Evolutionary conservation across 495 filamentous ascomycete species (phyloP).

Genomic region (Penicillium atrosanguineum): DNA sequence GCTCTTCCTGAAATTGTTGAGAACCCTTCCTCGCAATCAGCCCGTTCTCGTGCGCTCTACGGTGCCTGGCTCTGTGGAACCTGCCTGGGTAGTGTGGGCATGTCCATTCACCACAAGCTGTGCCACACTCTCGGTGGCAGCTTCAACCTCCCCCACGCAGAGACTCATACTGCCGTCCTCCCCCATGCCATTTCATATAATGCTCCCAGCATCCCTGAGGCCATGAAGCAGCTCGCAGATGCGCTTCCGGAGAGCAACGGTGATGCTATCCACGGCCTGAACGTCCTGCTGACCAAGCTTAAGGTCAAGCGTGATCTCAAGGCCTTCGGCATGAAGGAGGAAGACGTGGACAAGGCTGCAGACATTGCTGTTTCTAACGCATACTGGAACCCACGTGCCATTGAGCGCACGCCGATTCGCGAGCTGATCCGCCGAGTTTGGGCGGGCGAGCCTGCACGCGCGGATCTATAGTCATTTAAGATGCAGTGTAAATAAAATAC

Average conservation of each 20-base stretch:
- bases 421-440: slow-evolving; percentile 66
- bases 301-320: slow-evolving; percentile 57
- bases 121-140: slow-evolving; percentile 67
- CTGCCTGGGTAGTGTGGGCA: slow-evolving; percentile 63
- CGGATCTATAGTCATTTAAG: slow-evolving; percentile 47
- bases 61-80: slow-evolving; percentile 66
- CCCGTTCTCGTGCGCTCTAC: slow-evolving; percentile 58
- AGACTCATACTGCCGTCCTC: slow-evolving; percentile 66
- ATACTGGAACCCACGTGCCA: slow-evolving; percentile 61
- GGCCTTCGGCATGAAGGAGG: slow-evolving; percentile 63
- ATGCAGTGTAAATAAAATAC: neutral
- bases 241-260: slow-evolving; percentile 59
- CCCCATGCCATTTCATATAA: slow-evolving; percentile 70
- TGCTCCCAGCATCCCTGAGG: slow-evolving; percentile 58
- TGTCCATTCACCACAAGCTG: slow-evolving; percentile 71
- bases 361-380: slow-evolving; percentile 63
- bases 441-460: slow-evolving; percentile 63
- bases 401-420: slow-evolving; percentile 56
- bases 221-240: slow-evolving; percentile 55
- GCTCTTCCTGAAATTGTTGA: slow-evolving; percentile 57
- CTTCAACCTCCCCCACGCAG: slow-evolving; percentile 68
- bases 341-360: slow-evolving; percentile 63
- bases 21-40: slow-evolving; percentile 45
- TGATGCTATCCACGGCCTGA: slow-evolving; percentile 59
- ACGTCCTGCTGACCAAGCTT: slow-evolving; percentile 55